Base-by-base conservation (phyloP, 2,329 filamentous ascomycete species). In the Pseudogymnoascus sp. region DNA sequence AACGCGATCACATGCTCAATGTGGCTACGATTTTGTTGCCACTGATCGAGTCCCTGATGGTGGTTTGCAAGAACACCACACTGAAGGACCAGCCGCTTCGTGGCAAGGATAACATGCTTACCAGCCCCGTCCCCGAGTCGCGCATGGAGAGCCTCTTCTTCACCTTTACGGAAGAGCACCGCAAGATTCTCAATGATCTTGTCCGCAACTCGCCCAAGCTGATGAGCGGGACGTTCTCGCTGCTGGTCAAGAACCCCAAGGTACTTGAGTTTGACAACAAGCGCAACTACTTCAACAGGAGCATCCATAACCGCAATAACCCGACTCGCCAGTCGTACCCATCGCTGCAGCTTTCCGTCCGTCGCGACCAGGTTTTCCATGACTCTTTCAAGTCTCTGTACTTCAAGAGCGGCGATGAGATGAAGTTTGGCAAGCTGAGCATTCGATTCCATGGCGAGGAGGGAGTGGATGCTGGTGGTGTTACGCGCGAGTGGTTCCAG, bases 241-340 rank as follows among this genome's bases (percentile, higher is more conserved):
- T 99, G 14, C 78, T 99, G 57, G 94, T 97, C 65, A 97, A 96
- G 80, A 99, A 99, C 71, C 95, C 94, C 25, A 99, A 97, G 81
- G 95, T 99, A 3, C 80, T 99, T 11, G 94, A 99, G 72, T 99
- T 99, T 70, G 94, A 99, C 77, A 99, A 99, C 79, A 99, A 99
- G 80, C 92, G 94, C 70, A 97, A 96, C 76, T 99, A 95, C 81
- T 99, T 99, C 80, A 97, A 86, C 72, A 89, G 94, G 64, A 92
- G 91, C 70, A 87, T 99, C 9, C 94, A 99, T 74, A 84, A 84
- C 50, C 85, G 89, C 58, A 82, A 82, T 60, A 83, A 84, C 60
- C 86, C 90, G 69, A 82, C 81, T 63, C 86, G 92, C 43, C 85
- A 90, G 67, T 85, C 85, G 54, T 84, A 79, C 69, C 88, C 91